Evolutionary conservation across 768 basidiomycete genomes (phyloP).

Genomic region (Phlebiopsis gigantea): DNA sequence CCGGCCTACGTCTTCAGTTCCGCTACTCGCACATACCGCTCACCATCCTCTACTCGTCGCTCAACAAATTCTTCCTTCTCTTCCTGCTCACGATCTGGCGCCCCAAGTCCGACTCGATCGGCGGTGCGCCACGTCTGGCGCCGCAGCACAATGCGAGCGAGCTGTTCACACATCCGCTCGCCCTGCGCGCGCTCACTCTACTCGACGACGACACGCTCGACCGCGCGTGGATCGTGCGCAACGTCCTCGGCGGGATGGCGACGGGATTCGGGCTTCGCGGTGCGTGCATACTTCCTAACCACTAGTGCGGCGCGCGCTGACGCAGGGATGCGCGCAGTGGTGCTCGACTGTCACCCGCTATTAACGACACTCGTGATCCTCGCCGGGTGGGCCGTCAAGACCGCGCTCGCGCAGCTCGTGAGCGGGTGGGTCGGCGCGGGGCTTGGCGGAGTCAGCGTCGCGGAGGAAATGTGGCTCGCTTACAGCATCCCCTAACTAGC

Average conservation of each 20-base stretch:
- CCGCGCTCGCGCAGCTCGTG: slow-evolving; percentile 52
- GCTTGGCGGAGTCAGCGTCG: slow-evolving; percentile 29
- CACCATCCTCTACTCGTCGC: slow-evolving; percentile 76
- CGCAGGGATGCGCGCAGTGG: slow-evolving; percentile 41
- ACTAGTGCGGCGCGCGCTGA: neutral
- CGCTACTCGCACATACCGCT: slow-evolving; percentile 74
- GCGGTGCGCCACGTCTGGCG: neutral
- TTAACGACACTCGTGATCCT: slow-evolving; percentile 75
- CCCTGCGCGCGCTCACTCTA: slow-evolving; percentile 41
- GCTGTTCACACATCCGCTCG: slow-evolving; percentile 28
- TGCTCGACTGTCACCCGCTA: slow-evolving; percentile 68
- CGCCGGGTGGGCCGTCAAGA: slow-evolving; percentile 69
- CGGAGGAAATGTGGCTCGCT: slow-evolving; percentile 69
- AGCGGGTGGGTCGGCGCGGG: slow-evolving; percentile 56
- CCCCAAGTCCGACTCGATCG: slow-evolving; percentile 29
- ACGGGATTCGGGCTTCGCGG: slow-evolving; percentile 83
- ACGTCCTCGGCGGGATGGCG: slow-evolving; percentile 80
- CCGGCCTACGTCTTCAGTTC: slow-evolving; percentile 60
- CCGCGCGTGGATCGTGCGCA: slow-evolving; percentile 80
- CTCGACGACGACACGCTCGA: slow-evolving; percentile 73
- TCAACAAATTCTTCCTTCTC: slow-evolving; percentile 81
- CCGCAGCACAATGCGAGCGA: slow-evolving; percentile 23
- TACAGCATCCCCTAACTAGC: slow-evolving; percentile 73
- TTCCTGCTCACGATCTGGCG: slow-evolving; percentile 79
- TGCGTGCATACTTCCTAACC: slow-evolving; percentile 27